These are phyloP conservation scores for Wakefieldia striispora DNA, from an alignment of 768 basidiomycete genomes.

Conservation along the genomic window DNA sequence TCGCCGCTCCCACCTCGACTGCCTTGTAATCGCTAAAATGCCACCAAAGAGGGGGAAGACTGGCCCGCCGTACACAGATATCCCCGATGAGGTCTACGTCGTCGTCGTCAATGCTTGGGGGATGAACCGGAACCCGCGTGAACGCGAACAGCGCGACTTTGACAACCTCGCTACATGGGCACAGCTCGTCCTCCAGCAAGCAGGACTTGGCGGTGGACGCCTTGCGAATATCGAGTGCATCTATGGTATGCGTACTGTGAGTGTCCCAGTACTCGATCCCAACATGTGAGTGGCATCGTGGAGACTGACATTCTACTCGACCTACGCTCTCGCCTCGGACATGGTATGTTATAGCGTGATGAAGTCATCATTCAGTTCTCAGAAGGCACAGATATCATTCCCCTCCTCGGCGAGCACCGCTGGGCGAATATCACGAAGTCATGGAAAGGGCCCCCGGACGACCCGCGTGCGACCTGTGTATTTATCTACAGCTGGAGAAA, in stretches of 20 bases:
- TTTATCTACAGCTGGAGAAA: slow-evolving; percentile 32
- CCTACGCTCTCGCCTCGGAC: background rate
- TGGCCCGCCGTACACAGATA: slow-evolving; percentile 28
- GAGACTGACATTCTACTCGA: slow-evolving; percentile 1
- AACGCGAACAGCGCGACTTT: slow-evolving; percentile 16
- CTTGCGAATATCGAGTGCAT: slow-evolving; percentile 21
- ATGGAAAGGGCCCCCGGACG: slow-evolving; percentile 10
- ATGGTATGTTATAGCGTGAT: slow-evolving; percentile 17
- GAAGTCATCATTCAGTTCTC: slow-evolving; percentile 30
- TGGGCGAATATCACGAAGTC: slow-evolving; percentile 17
- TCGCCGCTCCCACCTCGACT: background rate
- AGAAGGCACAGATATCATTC: slow-evolving; percentile 21
- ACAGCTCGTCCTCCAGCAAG: slow-evolving; percentile 20
- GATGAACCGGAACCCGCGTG: slow-evolving; percentile 1
- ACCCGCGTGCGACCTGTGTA: slow-evolving; percentile 17
- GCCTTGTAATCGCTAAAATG: background rate
- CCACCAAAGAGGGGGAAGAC: slow-evolving; percentile 19
- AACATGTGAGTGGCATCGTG: background rate
- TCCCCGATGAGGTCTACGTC: slow-evolving; percentile 20
- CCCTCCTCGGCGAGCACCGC: slow-evolving; percentile 28
- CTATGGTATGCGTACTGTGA: slow-evolving; percentile 31
- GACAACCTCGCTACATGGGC: slow-evolving; percentile 27
- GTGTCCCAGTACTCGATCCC: slow-evolving; percentile 5
- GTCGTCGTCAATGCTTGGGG: slow-evolving; percentile 28
- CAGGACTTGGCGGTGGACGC: slow-evolving; percentile 11